Evolutionary conservation across 495 filamentous ascomycete genomes (phyloP).

Genomic region (Baudoinia panamericana): DNA sequence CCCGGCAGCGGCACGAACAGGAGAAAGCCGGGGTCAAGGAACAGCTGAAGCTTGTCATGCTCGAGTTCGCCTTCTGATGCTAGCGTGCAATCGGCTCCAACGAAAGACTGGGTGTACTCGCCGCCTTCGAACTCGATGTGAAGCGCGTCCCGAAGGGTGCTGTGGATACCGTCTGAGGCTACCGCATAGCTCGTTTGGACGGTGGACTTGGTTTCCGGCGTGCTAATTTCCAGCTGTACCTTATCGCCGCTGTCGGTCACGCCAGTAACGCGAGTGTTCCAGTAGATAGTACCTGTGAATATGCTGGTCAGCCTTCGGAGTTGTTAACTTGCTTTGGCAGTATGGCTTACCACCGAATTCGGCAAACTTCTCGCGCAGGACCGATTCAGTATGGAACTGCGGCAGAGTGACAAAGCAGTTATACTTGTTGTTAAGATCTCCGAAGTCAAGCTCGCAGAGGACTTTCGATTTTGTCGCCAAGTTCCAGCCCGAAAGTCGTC

Average conservation of each 20-base stretch:
- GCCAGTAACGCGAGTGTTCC: not conserved
- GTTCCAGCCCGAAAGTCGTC: not conserved
- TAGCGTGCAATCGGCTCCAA: not conserved
- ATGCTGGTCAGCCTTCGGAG: not conserved
- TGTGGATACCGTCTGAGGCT: slow-evolving; percentile 2
- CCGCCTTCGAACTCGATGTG: slow-evolving; percentile 4
- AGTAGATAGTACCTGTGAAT: not conserved
- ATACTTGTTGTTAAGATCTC: not conserved
- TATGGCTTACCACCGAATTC: too few relatives aligned
- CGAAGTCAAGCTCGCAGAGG: not conserved
- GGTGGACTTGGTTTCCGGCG: not conserved
- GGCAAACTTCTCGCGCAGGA: too few relatives aligned
- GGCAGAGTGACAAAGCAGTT: too few relatives aligned
- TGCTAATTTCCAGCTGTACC: slow-evolving; percentile 1
- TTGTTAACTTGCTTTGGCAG: not conserved
- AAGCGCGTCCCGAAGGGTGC: not conserved
- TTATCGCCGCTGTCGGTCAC: slow-evolving; percentile 1
- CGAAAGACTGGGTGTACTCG: not conserved
- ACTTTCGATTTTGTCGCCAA: not conserved
- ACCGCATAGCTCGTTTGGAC: not conserved
- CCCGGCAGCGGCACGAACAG: not conserved
- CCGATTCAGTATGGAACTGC: too few relatives aligned
- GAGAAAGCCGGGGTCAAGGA: not conserved
- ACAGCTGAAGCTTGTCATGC: not conserved
- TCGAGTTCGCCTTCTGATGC: not conserved